phyloP scores from a whole-genome alignment of 179 eudicot genomes.

The Dionaea muscipula region DNA sequence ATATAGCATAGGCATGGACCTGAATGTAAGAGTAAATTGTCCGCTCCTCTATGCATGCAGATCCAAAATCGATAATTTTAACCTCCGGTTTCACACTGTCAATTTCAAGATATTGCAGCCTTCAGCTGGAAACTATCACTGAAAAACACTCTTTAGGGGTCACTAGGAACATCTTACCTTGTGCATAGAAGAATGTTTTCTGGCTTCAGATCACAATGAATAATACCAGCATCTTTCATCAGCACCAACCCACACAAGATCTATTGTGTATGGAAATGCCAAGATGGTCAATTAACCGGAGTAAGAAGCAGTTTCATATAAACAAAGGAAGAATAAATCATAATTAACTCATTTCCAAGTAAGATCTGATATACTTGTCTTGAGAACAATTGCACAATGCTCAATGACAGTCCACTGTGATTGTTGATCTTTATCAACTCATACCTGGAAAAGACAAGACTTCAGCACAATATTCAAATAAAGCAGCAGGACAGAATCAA shows the following conservation, averaged over 20 bases:
- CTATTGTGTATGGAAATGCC: slow-evolving; percentile 21
- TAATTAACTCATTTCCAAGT: neutral
- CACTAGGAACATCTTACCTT: slow-evolving; percentile 41
- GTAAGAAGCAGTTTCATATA: neutral
- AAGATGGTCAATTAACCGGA: neutral
- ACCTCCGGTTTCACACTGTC: slow-evolving; percentile 77
- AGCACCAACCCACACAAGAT: slow-evolving; percentile 77
- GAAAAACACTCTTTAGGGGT: neutral
- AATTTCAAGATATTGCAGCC: slow-evolving; percentile 22
- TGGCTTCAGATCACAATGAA: slow-evolving; percentile 96
- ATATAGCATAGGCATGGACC: slow-evolving; percentile 28
- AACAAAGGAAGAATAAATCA: neutral
- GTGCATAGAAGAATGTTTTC: slow-evolving; percentile 92
- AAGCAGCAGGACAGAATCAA: neutral
- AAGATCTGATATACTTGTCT: slow-evolving; percentile 55
- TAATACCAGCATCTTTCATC: slow-evolving; percentile 95
- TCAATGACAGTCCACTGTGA: slow-evolving; percentile 75
- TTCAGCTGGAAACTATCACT: neutral
- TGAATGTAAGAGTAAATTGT: slow-evolving; percentile 98
- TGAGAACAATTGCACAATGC: slow-evolving; percentile 89
- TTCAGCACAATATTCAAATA: neutral
- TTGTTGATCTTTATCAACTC: slow-evolving; percentile 81
- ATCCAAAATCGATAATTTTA: slow-evolving; percentile 95
- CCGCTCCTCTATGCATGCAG: slow-evolving; percentile 93
- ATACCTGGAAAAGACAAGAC: slow-evolving; percentile 37